Evolutionary conservation across 164 flowering plant species (phyloP).

Genomic region (Houttuynia cordata): DNA sequence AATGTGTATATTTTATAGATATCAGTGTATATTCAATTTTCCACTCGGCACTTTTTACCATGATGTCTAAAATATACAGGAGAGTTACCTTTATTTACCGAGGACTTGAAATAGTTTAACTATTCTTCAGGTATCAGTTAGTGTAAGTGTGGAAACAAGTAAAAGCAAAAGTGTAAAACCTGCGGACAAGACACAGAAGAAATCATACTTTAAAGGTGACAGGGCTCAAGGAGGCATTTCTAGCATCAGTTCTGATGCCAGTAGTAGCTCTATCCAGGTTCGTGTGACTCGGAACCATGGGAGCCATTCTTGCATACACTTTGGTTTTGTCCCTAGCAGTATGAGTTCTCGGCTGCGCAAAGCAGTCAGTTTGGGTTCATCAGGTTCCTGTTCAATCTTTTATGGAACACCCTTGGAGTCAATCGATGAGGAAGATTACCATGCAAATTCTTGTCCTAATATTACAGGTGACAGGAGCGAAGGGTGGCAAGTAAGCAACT

Average conservation of each 20-base stretch:
- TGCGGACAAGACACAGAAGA: not conserved
- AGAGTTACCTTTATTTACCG: not conserved
- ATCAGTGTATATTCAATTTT: too few relatives aligned
- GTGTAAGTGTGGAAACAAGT: not conserved
- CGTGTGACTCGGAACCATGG: constrained; percentile 27
- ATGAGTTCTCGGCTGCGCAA: constrained; percentile 61
- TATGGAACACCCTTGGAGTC: constrained; percentile 29
- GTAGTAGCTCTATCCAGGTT: constrained; percentile 34
- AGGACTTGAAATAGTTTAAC: not conserved
- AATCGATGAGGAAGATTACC: constrained; percentile 29
- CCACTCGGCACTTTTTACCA: not conserved
- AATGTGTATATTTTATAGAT: too few relatives aligned
- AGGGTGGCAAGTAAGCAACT: constrained; percentile 9
- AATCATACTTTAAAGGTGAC: constrained; percentile 12
- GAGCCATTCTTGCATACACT: constrained; percentile 49
- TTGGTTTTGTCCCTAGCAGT: constrained; percentile 56
- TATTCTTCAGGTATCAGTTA: not conserved
- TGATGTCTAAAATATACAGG: not conserved
- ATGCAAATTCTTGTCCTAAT: constrained; percentile 11
- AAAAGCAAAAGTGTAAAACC: not conserved
- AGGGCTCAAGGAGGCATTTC: constrained; percentile 27
- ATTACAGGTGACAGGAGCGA: constrained; percentile 15
- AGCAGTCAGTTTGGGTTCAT: constrained; percentile 60
- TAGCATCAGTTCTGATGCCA: constrained; percentile 18
- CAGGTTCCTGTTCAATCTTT: constrained; percentile 41